Conservation (phyloP, 306 rosid genomes). For the Sophora flavescens region DNA sequence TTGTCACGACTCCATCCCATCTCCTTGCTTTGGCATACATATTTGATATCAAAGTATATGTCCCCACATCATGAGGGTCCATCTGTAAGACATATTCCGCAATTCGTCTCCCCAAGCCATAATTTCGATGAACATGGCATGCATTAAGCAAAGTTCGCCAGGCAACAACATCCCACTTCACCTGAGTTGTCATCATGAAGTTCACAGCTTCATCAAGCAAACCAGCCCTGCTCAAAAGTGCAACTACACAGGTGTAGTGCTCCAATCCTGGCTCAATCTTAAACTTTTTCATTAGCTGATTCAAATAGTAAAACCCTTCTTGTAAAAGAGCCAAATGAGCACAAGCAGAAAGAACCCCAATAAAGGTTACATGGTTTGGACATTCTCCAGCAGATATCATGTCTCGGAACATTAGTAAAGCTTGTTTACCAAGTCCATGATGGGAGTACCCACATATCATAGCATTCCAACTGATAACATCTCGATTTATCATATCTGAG, state of each 20-base stretch:
- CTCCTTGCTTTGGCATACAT: slow-evolving; percentile 69
- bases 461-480: slow-evolving; percentile 66
- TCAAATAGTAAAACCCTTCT: slow-evolving; percentile 63
- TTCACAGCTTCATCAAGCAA: slow-evolving; percentile 69
- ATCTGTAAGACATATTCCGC: slow-evolving; percentile 71
- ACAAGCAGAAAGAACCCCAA: slow-evolving; percentile 70
- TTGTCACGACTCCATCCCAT: slow-evolving; percentile 73
- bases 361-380: slow-evolving; percentile 64
- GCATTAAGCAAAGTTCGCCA: slow-evolving; percentile 91
- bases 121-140: slow-evolving; percentile 74
- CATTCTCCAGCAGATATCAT: slow-evolving; percentile 57
- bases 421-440: slow-evolving; percentile 75
- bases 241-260: slow-evolving; percentile 82
- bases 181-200: slow-evolving; percentile 71
- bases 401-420: slow-evolving; percentile 60
- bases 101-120: slow-evolving; percentile 65
- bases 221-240: slow-evolving; percentile 72
- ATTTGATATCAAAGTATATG: slow-evolving; percentile 80
- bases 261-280: slow-evolving; percentile 75
- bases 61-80: slow-evolving; percentile 82
- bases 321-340: slow-evolving; percentile 64
- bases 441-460: slow-evolving; percentile 76
- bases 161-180: slow-evolving; percentile 79
- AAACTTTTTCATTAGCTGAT: slow-evolving; percentile 56
- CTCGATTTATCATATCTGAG: slow-evolving; percentile 50